Base-by-base conservation (phyloP, 768 basidiomycete genomes). In the Lactarius trivialis region DNA sequence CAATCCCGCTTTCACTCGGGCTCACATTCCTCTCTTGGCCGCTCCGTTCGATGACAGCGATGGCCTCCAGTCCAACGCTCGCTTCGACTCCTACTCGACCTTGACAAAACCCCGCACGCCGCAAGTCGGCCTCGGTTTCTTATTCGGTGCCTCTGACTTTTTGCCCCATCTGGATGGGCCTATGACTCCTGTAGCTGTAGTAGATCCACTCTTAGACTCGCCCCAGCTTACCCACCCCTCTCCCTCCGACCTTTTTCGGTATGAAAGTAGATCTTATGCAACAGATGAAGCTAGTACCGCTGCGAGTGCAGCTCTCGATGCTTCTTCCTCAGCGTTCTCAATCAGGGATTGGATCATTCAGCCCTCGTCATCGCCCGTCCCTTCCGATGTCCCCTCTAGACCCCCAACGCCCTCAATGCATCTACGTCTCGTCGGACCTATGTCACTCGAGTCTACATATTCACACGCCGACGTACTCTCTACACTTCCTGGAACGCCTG, bases 81-180 rank as follows among this genome's bases (percentile, higher is more conserved):
- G 54, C 41, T 36, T 49, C 51, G 24, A 24, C 37, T 32, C 54
- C 37, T 41, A 33, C 62, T 58, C 48, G 21, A 7, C 26, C 51
- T n/a, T 7, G 48, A 39, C 45, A 1, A 55, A 28, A 34, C 9
- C 37, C 26, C 21, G 55, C 32, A 58, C 56, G 17, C 43, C 52
- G 14, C 61, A 53, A 49, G 26, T 65, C 11, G 66, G 66, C 12
- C 66, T 67, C 30, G 66, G 66, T n/a, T 7, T 67, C 28, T 21
- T 67, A 33, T 52, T 65, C 17, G 56, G 55, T 7, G 54, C 28
- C 28, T 48, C 32, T 37, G 64, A 59, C 43, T 55, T 56, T 32
- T 59, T 57, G 15, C 17, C 19, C 36, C 28, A 30, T 49, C 28
- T 26, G 12, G 34, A 37, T n/a, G 24, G 21, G 24, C 17, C 24